phyloP scores from a whole-genome alignment of 331 rosid species.

The Acacia pycnantha region DNA sequence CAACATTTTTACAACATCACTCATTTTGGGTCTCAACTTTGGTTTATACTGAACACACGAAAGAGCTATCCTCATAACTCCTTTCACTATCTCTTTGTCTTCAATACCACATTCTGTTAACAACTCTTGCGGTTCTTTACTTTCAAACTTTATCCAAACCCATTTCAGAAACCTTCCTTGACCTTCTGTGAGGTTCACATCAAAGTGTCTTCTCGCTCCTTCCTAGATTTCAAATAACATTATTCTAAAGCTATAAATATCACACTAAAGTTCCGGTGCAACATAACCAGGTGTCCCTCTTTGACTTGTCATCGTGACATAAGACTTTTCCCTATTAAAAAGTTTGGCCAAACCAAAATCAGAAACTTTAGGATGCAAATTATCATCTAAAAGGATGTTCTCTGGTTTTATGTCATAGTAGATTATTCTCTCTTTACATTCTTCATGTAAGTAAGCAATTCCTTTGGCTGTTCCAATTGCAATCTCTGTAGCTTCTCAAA shows the following conservation, averaged over 20 bases:
- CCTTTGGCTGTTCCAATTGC: too few species aligned
- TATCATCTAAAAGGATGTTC: neutral
- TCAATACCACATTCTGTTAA: neutral
- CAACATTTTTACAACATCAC: neutral
- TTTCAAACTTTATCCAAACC: constrained; percentile 43
- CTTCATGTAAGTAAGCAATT: neutral
- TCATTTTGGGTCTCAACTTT: neutral
- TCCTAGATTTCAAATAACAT: too few species aligned
- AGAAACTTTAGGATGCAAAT: constrained; percentile 26
- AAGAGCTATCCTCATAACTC: neutral
- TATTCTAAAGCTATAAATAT: constrained; percentile 59
- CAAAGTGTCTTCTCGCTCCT: constrained; percentile 45
- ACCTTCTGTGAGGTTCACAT: constrained; percentile 2
- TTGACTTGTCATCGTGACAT: constrained; percentile 34
- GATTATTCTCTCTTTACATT: neutral
- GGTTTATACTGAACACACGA: neutral
- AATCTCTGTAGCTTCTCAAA: constrained; percentile 34
- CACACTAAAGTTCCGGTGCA: constrained; percentile 53
- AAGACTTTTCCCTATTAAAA: too few species aligned
- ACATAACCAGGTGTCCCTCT: constrained; percentile 42
- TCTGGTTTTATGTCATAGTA: neutral
- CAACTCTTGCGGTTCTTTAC: neutral
- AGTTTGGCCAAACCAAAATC: constrained; percentile 29
- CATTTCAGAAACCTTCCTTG: constrained; percentile 43
- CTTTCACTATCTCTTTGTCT: neutral